Evolutionary conservation across 805 yeast species (phyloP).

Genomic region (Teunomyces panamensis): DNA sequence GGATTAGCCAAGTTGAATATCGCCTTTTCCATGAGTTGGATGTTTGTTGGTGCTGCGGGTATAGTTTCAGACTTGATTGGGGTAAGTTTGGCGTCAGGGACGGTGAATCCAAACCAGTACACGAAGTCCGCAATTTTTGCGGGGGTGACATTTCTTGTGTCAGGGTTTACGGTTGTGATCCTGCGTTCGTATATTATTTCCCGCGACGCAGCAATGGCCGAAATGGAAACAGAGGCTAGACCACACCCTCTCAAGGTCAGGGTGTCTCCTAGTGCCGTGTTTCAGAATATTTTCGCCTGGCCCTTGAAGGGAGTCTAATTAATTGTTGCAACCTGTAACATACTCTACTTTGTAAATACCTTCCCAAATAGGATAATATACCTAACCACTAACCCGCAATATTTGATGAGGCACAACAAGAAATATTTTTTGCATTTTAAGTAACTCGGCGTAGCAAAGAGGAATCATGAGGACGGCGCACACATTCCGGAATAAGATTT

Average conservation of each 20-base stretch:
- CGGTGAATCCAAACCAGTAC: constrained; percentile 46
- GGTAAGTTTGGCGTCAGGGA: constrained; percentile 41
- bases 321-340: neutral
- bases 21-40: constrained; percentile 52
- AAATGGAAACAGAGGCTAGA: constrained; percentile 9
- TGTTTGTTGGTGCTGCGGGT: constrained; percentile 47
- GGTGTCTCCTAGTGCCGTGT: constrained; percentile 4
- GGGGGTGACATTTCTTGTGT: constrained; percentile 51
- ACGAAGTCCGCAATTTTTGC: constrained; percentile 54
- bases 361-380: neutral
- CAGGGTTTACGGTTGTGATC: constrained; percentile 40
- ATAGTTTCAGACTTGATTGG: constrained; percentile 64
- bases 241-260: constrained; percentile 11
- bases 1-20: constrained; percentile 54
- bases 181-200: constrained; percentile 56
- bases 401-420: no score
- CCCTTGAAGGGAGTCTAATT: constrained; percentile 6
- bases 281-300: constrained; percentile 5
- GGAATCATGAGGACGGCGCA: neutral
- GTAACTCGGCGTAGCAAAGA: neutral
- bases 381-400: neutral
- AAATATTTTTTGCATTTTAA: neutral
- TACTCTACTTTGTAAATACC: neutral
- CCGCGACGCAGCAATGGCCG: constrained; percentile 33
- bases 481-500: neutral